Conservation (phyloP, 73 alveolate genomes). For the Paramecium caudatum region DNA sequence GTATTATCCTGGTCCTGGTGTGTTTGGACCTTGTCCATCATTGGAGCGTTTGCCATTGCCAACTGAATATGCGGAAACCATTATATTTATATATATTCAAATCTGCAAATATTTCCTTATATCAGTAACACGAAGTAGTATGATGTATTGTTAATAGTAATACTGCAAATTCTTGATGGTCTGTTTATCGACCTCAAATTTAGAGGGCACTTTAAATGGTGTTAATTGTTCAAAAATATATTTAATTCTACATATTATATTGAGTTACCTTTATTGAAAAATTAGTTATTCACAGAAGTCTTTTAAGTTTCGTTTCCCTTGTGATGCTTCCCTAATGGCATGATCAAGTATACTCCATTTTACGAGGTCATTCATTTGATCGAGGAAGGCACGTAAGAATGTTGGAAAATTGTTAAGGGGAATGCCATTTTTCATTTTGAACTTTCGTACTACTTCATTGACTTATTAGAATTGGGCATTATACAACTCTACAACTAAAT, state of each 20-base stretch:
- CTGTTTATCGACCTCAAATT: conserved; percentile 36
- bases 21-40: not conserved
- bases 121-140: conserved; percentile 18
- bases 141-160: conserved; percentile 6
- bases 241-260: conserved; percentile 29
- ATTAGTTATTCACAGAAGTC: not conserved
- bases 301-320: conserved; percentile 45
- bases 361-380: conserved; percentile 42
- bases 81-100: conserved; percentile 27
- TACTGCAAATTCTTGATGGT: conserved; percentile 28
- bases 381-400: not conserved
- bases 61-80: conserved; percentile 66
- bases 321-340: conserved; percentile 69
- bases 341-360: conserved; percentile 47
- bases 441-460: conserved; percentile 50
- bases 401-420: conserved; percentile 35
- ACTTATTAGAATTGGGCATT: conserved; percentile 42
- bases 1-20: conserved; percentile 68
- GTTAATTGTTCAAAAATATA: conserved; percentile 37
- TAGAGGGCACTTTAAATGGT: conserved; percentile 36
- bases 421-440: not conserved
- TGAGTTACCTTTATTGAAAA: conserved; percentile 45
- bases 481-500: conserved; percentile 31
- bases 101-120: not conserved
- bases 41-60: conserved; percentile 56